phyloP scores from a whole-genome alignment of 257 asterid genomes.

The Gentiana macrophylla region DNA sequence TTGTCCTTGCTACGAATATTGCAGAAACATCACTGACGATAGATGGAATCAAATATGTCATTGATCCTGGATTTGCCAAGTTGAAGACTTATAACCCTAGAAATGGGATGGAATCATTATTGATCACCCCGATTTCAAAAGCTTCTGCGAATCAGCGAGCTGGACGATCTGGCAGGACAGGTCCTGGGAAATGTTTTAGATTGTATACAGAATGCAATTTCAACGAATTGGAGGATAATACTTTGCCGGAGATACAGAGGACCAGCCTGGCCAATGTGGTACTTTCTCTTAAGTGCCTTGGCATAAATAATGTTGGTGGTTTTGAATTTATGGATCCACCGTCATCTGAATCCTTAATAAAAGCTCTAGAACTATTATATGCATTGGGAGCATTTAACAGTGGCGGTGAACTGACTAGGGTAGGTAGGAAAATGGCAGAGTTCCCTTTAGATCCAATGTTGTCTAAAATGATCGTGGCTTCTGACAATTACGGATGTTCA shows the following conservation, averaged over 20 bases:
- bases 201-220: conserved; percentile 70
- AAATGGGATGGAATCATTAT: conserved; percentile 82
- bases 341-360: conserved; percentile 79
- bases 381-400: conserved; percentile 87
- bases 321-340: conserved; percentile 99
- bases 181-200: conserved; percentile 91
- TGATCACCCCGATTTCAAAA: conserved; percentile 77
- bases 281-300: conserved; percentile 85
- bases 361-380: conserved; percentile 81
- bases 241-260: conserved; percentile 92
- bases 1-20: conserved; percentile 34
- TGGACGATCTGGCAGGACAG: conserved; percentile 93
- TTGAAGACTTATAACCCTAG: conserved; percentile 89
- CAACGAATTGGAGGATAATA: conserved; percentile 79
- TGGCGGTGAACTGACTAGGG: conserved; percentile 73
- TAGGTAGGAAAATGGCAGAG: conserved; percentile 93
- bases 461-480: conserved; percentile 88
- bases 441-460: conserved; percentile 92
- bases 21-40: conserved; percentile 62
- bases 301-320: conserved; percentile 71
- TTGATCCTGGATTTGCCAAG: conserved; percentile 89
- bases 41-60: conserved; percentile 37
- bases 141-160: conserved; percentile 97
- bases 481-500: conserved; percentile 71
- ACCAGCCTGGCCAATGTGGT: conserved; percentile 86